phyloP scores from a whole-genome alignment of 148 eudicot genomes.

The Vaccinium macrocarpon region DNA sequence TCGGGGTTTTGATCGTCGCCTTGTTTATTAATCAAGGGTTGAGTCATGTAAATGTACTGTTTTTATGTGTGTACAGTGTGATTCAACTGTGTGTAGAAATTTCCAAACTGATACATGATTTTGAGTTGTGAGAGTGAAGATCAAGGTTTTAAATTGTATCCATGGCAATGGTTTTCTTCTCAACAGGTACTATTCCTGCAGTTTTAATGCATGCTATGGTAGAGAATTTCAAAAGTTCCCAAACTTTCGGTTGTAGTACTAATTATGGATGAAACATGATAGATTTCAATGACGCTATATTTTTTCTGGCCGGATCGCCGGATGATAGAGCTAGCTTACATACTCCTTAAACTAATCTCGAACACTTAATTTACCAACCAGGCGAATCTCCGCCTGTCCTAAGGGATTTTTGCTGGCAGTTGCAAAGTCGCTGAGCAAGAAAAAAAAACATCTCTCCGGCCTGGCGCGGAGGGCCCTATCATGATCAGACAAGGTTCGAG shows the following conservation, averaged over 20 bases:
- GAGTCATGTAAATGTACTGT: neutral
- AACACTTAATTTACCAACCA: too few relatives aligned
- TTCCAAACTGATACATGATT: neutral
- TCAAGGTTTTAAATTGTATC: neutral
- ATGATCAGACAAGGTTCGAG: too few relatives aligned
- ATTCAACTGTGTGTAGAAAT: neutral
- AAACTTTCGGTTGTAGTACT: neutral
- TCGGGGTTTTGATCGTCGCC: neutral
- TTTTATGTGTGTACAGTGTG: neutral
- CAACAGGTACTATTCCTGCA: neutral
- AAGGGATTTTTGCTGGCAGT: too few relatives aligned
- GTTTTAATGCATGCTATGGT: neutral
- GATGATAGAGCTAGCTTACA: neutral
- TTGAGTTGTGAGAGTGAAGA: neutral
- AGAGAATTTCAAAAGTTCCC: neutral
- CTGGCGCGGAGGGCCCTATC: too few relatives aligned
- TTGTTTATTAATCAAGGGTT: constrained; percentile 2
- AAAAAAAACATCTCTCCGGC: too few relatives aligned
- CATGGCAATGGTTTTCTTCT: neutral
- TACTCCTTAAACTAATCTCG: neutral
- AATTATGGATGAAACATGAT: neutral
- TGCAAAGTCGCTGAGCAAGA: too few relatives aligned
- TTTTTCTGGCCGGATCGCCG: neutral
- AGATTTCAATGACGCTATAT: neutral
- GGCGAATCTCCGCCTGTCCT: too few relatives aligned